phyloP scores from a whole-genome alignment of 768 basidiomycete species.

The Tylopilus balloui region DNA sequence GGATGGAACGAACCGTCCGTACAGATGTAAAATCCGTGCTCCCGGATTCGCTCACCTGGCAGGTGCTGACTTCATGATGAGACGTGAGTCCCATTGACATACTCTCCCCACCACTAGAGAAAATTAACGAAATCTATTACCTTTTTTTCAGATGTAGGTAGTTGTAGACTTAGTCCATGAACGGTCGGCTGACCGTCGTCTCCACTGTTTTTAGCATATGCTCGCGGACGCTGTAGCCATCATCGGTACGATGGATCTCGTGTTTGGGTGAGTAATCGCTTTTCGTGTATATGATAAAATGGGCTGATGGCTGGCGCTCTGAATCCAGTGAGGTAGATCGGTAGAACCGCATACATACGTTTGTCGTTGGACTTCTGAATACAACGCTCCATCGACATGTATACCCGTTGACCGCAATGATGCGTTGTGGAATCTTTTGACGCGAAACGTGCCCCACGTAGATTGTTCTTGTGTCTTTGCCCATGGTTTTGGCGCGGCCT shows the following conservation, averaged over 20 bases:
- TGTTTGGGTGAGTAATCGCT: constrained; percentile 73
- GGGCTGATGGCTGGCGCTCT: neutral
- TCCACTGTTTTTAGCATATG: constrained; percentile 61
- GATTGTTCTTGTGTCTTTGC: too few species aligned
- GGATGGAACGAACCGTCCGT: constrained; percentile 93
- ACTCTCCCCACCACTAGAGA: neutral
- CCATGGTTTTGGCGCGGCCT: too few species aligned
- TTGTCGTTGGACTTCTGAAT: constrained; percentile 10
- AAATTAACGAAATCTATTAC: constrained; percentile 1
- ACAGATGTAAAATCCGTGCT: constrained; percentile 95
- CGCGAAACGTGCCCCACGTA: neutral
- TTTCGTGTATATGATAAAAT: neutral
- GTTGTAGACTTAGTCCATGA: neutral
- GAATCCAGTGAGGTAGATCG: constrained; percentile 30
- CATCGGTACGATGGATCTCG: constrained; percentile 98
- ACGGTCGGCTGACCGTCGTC: constrained; percentile 12
- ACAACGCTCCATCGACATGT: neutral
- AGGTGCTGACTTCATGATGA: constrained; percentile 97
- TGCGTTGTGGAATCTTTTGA: neutral
- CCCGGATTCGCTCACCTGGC: constrained; percentile 96
- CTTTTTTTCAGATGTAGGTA: constrained; percentile 35
- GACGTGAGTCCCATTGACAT: constrained; percentile 50
- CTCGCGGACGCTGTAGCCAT: constrained; percentile 94
- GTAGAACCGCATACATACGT: constrained; percentile 15
- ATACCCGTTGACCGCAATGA: neutral